Evolutionary conservation across 345 rosid species (phyloP).

Genomic region (Eutrema heterophyllum): DNA sequence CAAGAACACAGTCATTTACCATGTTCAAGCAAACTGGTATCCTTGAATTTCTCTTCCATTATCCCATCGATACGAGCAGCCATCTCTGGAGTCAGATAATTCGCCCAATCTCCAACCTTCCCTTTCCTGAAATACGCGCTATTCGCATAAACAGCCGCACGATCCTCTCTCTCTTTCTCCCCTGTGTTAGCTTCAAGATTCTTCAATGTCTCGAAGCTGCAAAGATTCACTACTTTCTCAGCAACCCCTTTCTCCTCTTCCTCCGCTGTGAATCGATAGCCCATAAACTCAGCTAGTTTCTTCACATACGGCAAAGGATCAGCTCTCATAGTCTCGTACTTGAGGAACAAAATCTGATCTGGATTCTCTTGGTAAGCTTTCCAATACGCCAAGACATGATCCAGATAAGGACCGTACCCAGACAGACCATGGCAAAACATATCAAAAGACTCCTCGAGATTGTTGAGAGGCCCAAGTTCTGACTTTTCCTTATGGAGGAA

Average conservation of each 20-base stretch:
- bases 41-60: conserved; percentile 25
- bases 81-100: conserved; percentile 37
- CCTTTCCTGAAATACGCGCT: conserved; percentile 35
- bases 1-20: background rate
- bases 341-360: conserved; percentile 23
- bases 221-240: conserved; percentile 24
- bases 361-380: conserved; percentile 26
- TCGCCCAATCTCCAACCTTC: conserved; percentile 40
- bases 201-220: conserved; percentile 39
- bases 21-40: conserved; percentile 26
- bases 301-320: conserved; percentile 29
- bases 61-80: conserved; percentile 27
- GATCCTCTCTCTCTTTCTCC: conserved; percentile 11
- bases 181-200: conserved; percentile 35
- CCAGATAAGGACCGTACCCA: conserved; percentile 31
- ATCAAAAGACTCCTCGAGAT: conserved; percentile 30
- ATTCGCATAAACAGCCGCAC: conserved; percentile 10
- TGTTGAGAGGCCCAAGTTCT: conserved; percentile 19
- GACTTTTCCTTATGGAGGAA: conserved; percentile 28
- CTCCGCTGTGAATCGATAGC: conserved; percentile 16
- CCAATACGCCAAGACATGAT: conserved; percentile 33
- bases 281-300: conserved; percentile 30
- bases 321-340: conserved; percentile 28
- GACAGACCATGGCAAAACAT: conserved; percentile 26
- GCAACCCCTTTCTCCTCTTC: conserved; percentile 30